Base-by-base conservation (phyloP, 768 basidiomycete genomes). In the Lactarius evosmus region DNA sequence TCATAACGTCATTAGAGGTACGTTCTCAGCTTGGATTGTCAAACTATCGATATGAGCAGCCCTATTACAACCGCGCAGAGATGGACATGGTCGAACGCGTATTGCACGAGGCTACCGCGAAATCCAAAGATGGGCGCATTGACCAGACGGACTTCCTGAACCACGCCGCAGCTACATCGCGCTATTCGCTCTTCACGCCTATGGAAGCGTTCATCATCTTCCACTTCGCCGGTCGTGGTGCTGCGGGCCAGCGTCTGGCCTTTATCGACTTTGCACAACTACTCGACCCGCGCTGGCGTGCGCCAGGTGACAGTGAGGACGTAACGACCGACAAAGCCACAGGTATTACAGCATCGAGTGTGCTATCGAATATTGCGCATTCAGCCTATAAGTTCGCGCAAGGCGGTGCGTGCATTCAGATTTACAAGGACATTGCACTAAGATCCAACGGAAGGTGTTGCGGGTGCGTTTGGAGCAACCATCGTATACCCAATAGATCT, bases 201-300 rank as follows among this genome's bases (percentile, higher is more conserved):
- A 96, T 98, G 92, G 96, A 98, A 75, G 93, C 91, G n/a, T 85
- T 89, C 58, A 97, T 98, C 71, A 87, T 99, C 71, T 99, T 98
- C 78, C 96, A 99, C 75, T 98, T 98, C 77, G 95, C 95, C 30
- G 88, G 91, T 14, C 85, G 94, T 53, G 95, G 95, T 16, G 78
- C 80, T 51, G 77, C 79, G 3, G 78, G 78, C 53, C 85, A 87
- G 70, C 83, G 94, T 25, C 82, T 99, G 57, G 84, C 93, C 11
- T 76, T 96, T 41, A 76, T 91, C 50, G 97, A 99, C 74, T 99
- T 99, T 75, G 93, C 88, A 22, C 93, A 95, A 70, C 76, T 98
- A 27, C 77, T 98, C 59, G 95, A 98, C 73, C 92, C 95, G 17
- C 86, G 86, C 66, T 95, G 94, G 93, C 81, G 79, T 67, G 81